These are phyloP conservation scores for Rhodocollybia butyracea DNA, from an alignment of 768 basidiomycete genomes.

Conservation along the genomic window DNA sequence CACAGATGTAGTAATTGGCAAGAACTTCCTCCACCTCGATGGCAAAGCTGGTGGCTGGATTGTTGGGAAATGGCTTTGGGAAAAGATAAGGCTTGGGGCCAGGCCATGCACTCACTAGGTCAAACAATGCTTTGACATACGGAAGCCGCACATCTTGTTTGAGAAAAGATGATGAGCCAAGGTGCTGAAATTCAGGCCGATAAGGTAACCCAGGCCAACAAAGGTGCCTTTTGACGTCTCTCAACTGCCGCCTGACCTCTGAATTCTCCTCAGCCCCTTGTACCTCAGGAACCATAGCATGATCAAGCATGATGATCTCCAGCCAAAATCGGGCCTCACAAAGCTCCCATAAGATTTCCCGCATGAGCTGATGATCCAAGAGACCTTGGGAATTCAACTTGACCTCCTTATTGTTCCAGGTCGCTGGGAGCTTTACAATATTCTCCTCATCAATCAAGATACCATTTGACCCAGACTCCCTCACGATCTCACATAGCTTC, in stretches of 20 bases:
- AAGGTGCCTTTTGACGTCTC: neutral
- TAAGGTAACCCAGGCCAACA: neutral
- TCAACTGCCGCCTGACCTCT: neutral
- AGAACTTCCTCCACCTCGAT: neutral
- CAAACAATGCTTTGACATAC: neutral
- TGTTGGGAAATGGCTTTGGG: neutral
- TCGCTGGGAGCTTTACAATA: neutral
- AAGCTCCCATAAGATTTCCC: neutral
- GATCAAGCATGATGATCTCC: slow-evolving; percentile 1
- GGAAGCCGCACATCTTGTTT: neutral
- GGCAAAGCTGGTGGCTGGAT: neutral
- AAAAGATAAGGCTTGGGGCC: neutral
- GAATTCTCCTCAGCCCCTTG: neutral
- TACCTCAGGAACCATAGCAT: neutral
- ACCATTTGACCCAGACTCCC: neutral
- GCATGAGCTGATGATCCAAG: neutral
- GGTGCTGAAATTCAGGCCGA: neutral
- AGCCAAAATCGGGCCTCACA: neutral
- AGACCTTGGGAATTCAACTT: neutral
- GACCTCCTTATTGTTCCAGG: neutral
- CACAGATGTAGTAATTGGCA: neutral
- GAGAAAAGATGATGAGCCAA: neutral
- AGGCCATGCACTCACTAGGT: neutral
- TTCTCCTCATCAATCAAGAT: neutral
- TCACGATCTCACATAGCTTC: neutral